Evolutionary conservation across 2,329 filamentous ascomycete species (phyloP).

Genomic region (Curvularia verruculosa): DNA sequence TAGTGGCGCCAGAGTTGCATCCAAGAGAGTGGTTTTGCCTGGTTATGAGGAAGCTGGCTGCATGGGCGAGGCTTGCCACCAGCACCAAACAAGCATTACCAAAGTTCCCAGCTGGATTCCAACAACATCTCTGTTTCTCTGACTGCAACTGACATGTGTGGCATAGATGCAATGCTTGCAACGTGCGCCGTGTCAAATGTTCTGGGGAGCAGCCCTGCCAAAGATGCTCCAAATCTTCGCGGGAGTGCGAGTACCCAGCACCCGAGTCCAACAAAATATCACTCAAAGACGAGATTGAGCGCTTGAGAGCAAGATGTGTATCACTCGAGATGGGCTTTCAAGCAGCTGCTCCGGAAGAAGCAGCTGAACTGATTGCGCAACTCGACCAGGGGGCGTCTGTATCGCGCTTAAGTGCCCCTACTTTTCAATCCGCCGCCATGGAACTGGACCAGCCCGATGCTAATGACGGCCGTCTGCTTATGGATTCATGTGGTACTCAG

Average conservation of each 20-base stretch:
- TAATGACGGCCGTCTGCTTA: constrained; percentile 27
- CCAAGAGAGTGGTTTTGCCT: background rate
- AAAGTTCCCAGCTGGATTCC: background rate
- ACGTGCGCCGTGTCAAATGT: constrained; percentile 34
- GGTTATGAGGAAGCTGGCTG: background rate
- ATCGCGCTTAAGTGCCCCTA: constrained; percentile 12
- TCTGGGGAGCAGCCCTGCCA: constrained; percentile 37
- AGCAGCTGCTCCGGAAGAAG: constrained; percentile 21
- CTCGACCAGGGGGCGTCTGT: constrained; percentile 16
- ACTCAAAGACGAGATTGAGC: constrained; percentile 32
- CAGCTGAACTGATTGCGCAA: constrained; percentile 22
- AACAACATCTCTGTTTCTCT: background rate
- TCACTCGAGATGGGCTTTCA: constrained; percentile 27
- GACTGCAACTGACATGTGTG: constrained; percentile 9
- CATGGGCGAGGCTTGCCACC: constrained; percentile 3
- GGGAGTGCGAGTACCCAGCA: constrained; percentile 32
- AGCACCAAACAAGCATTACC: background rate
- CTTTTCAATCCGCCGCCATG: constrained; percentile 14
- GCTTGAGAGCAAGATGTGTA: constrained; percentile 29
- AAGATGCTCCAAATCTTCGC: constrained; percentile 24
- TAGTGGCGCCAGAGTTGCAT: background rate
- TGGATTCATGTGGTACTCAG: constrained; percentile 24
- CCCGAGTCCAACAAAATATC: constrained; percentile 27
- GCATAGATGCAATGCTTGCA: constrained; percentile 36
- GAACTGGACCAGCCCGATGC: constrained; percentile 11